Evolutionary conservation across 192 early-diverging fungal species (phyloP).

Genomic region (Backusella tuberculispora): DNA sequence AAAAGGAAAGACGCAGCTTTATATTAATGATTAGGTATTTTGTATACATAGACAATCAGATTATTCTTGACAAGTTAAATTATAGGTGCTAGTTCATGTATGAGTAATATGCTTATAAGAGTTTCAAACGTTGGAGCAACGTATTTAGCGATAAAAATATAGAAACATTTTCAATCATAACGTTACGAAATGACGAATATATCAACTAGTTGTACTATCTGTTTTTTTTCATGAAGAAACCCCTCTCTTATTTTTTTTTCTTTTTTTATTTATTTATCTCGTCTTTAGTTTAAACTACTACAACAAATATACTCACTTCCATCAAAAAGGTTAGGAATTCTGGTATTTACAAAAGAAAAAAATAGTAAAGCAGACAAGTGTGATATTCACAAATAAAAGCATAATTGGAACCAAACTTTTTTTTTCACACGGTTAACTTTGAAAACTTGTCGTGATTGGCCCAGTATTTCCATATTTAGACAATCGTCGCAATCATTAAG

Average conservation of each 20-base stretch:
- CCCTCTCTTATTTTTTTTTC: background rate
- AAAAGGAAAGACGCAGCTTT: too few species aligned
- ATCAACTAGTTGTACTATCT: background rate
- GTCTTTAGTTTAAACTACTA: background rate
- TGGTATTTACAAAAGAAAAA: background rate
- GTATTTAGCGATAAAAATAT: background rate
- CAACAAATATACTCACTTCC: background rate
- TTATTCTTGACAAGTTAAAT: too few species aligned
- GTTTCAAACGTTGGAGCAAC: too few species aligned
- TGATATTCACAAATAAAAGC: background rate
- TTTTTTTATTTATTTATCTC: background rate
- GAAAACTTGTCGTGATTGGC: slow-evolving; percentile 1
- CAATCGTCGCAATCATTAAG: slow-evolving; percentile 23
- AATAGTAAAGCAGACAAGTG: background rate
- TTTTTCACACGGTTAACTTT: background rate
- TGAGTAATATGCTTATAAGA: too few species aligned
- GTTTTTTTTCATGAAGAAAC: background rate
- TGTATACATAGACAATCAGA: too few species aligned
- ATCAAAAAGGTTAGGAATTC: background rate
- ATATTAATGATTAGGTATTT: too few species aligned
- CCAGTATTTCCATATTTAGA: background rate
- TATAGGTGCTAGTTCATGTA: too few species aligned
- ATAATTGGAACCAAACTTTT: slow-evolving; percentile 1
- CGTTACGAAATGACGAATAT: background rate
- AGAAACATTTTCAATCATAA: slow-evolving; percentile 15